Evolutionary conservation across 2,329 filamentous ascomycete genomes (phyloP).

Genomic region (Xylariaceae sp.): DNA sequence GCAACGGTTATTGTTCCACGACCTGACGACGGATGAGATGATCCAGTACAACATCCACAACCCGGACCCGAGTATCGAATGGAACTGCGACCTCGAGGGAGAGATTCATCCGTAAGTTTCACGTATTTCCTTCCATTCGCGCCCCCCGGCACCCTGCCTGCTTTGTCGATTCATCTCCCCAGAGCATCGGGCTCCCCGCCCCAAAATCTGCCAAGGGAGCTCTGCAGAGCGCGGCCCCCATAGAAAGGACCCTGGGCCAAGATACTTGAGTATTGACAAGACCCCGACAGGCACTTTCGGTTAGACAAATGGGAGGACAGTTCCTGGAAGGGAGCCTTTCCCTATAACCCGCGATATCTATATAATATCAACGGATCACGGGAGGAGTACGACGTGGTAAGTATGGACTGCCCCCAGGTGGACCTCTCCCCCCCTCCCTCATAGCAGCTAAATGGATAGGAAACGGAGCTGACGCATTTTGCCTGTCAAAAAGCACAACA

Average conservation of each 20-base stretch:
- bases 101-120: conserved; percentile 18
- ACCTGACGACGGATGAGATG: conserved; percentile 22
- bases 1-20: conserved; percentile 16
- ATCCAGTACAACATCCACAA: conserved; percentile 10
- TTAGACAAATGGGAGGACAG: conserved; percentile 8
- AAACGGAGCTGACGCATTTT: neutral
- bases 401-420: conserved; percentile 3
- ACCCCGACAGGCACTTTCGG: neutral
- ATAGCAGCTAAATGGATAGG: no score
- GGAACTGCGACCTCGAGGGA: neutral
- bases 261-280: no score
- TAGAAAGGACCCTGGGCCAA: no score
- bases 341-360: conserved; percentile 7
- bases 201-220: no score
- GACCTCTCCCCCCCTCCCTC: neutral
- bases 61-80: conserved; percentile 3
- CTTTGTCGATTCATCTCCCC: no score
- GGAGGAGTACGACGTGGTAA: conserved; percentile 18
- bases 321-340: conserved; percentile 4
- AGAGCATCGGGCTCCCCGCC: no score
- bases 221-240: no score
- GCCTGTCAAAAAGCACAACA: conserved; percentile 8
- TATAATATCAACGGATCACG: conserved; percentile 17
- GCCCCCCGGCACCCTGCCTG: no score
- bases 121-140: no score